Evolutionary conservation across 805 yeast species (phyloP), one percentile per base, ranked within the genome.

Genomic region (Candida jianshihensis): DNA sequence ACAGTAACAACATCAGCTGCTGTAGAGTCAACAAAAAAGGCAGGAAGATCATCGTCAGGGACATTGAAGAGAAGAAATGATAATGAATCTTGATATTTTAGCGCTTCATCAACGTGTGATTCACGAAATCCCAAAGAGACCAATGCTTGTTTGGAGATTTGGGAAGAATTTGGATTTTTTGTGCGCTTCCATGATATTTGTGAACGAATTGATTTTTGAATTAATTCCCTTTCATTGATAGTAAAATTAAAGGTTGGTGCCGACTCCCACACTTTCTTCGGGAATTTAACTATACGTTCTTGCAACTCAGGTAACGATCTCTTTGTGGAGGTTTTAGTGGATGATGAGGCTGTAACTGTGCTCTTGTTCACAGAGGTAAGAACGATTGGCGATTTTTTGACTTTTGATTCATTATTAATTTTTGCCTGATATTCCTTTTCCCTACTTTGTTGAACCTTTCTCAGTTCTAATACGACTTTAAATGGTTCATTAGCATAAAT

Each of bases 1-100:
- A 53, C 36, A 1, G 48, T 48, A 18, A 53, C 35, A 0, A 81
- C 64, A 46, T 79, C 87, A 31, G 68, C 69, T 17, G 70, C 68
- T 28, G 73, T 61, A 41, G 78, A 76, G 14, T 70, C 67, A 4
- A 47, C 15, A 49, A 83, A 83, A 32, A 67, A 63, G 0, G 60
- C 46, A 0, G 98, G 98, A 22, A 90, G 63, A 50, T 90, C 98
- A 53, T 89, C 97, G 44, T 92, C 97, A 0, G 97, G 97, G 4
- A 90, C 74, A 51, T 90, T 92, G 46, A 89, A 79, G 10, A 90
- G 60, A 15, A 90, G 68, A 64, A 61, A 65, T 0, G 70, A 63
- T 7, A 66, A 36, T 2, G 71, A 69, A 45, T 66, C 71, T 34
- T 53, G 54, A 50, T 84, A 84, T 19, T 64, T 60, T 32, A 85